Evolutionary conservation across 2,329 filamentous ascomycete genomes (phyloP).

Genomic region (Cytospora leucostoma): DNA sequence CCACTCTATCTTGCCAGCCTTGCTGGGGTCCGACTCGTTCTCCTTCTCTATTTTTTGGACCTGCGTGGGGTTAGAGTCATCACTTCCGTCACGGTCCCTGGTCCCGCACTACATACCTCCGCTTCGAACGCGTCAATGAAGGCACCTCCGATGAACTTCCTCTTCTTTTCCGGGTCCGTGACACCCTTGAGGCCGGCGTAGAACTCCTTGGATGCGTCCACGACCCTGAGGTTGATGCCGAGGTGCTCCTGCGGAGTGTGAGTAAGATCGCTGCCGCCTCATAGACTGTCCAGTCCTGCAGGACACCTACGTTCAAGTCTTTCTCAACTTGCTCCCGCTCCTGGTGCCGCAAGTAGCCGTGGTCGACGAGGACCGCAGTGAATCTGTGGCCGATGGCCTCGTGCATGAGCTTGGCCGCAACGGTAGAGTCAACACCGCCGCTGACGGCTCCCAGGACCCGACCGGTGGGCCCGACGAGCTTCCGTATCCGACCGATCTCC

Average conservation of each 20-base stretch:
- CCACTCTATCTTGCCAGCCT: slow-evolving; percentile 78
- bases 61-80: not conserved
- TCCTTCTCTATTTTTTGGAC: slow-evolving; percentile 56
- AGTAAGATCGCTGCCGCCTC: slow-evolving; percentile 17
- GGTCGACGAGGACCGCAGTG: slow-evolving; percentile 82
- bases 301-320: slow-evolving; percentile 29
- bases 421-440: slow-evolving; percentile 87
- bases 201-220: slow-evolving; percentile 78
- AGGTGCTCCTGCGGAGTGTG: slow-evolving; percentile 71
- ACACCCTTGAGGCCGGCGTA: slow-evolving; percentile 75
- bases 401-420: slow-evolving; percentile 82
- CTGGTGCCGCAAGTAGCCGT: slow-evolving; percentile 78
- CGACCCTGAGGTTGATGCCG: slow-evolving; percentile 86
- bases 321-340: slow-evolving; percentile 82
- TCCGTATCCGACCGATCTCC: slow-evolving; percentile 78
- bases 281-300: slow-evolving; percentile 7
- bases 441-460: slow-evolving; percentile 64
- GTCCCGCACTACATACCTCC: not conserved
- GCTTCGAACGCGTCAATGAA: slow-evolving; percentile 25
- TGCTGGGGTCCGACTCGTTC: slow-evolving; percentile 28
- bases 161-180: slow-evolving; percentile 78
- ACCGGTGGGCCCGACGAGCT: slow-evolving; percentile 76
- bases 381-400: slow-evolving; percentile 70
- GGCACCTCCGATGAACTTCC: slow-evolving; percentile 60
- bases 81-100: not conserved